Conservation (phyloP, 495 filamentous ascomycete genomes). For the Penicillium daleae region DNA sequence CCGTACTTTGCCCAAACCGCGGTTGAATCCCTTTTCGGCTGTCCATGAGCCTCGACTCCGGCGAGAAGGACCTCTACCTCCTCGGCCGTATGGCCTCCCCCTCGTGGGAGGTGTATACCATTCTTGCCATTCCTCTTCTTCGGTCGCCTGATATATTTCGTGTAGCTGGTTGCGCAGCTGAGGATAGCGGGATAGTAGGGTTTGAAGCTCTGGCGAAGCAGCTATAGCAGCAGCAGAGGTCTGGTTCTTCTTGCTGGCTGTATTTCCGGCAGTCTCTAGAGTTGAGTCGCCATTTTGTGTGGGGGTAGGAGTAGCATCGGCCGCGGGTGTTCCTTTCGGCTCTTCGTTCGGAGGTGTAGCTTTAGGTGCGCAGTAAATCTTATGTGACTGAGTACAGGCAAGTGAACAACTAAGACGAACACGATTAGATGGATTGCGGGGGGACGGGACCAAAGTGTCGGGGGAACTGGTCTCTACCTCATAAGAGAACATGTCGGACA, state of each 20-base stretch:
- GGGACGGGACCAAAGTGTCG: background rate
- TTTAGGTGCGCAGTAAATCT: conserved; percentile 52
- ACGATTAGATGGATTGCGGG: background rate
- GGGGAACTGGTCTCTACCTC: conserved; percentile 49
- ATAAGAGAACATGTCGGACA: conserved; percentile 64
- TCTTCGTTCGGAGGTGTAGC: conserved; percentile 33
- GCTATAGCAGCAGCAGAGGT: conserved; percentile 27
- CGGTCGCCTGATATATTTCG: conserved; percentile 56
- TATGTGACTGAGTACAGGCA: conserved; percentile 68
- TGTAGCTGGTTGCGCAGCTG: conserved; percentile 51
- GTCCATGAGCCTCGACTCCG: conserved; percentile 47
- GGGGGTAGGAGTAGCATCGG: conserved; percentile 6
- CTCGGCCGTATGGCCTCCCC: conserved; percentile 43
- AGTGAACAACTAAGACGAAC: conserved; percentile 63
- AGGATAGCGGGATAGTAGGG: conserved; percentile 57
- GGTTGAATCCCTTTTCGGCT: conserved; percentile 51
- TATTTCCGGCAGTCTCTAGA: background rate
- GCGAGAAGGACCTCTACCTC: conserved; percentile 42
- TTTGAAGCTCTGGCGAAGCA: conserved; percentile 49
- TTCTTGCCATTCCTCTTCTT: conserved; percentile 50
- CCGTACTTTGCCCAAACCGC: conserved; percentile 45
- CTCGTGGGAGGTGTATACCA: conserved; percentile 26
- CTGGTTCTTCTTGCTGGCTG: conserved; percentile 10
- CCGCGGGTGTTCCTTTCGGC: conserved; percentile 30
- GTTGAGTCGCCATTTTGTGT: conserved; percentile 17